Conservation (phyloP, 2,329 filamentous ascomycete genomes). For the Xylariaceae sp. region DNA sequence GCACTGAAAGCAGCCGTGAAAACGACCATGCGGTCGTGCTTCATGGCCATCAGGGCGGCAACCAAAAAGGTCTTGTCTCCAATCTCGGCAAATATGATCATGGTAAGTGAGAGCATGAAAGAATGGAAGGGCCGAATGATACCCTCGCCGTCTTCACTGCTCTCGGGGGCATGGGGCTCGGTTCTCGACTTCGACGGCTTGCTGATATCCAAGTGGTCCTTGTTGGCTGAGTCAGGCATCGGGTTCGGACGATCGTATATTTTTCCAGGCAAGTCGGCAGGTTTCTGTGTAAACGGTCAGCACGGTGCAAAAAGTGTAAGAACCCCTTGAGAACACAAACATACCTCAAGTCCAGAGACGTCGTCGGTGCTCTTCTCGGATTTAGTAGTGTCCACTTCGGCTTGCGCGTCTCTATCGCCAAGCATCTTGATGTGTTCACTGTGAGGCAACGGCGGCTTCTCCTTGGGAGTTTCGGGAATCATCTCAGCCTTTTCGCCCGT, state of each 20-base stretch:
- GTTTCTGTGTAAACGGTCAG: slow-evolving; percentile 56
- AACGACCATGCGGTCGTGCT: slow-evolving; percentile 86
- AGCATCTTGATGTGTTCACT: slow-evolving; percentile 68
- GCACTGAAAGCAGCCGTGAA: slow-evolving; percentile 94
- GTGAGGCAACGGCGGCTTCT: slow-evolving; percentile 74
- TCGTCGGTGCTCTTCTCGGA: slow-evolving; percentile 38
- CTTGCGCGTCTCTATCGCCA: slow-evolving; percentile 37
- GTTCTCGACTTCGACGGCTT: slow-evolving; percentile 35
- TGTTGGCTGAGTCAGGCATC: slow-evolving; percentile 59
- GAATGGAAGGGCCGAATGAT: slow-evolving; percentile 81
- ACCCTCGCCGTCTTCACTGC: slow-evolving; percentile 44
- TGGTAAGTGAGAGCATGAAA: slow-evolving; percentile 84
- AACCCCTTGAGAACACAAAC: background rate
- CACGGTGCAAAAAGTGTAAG: background rate
- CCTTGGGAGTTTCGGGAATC: slow-evolving; percentile 77
- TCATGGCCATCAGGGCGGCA: slow-evolving; percentile 98
- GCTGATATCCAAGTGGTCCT: slow-evolving; percentile 55
- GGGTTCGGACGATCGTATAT: slow-evolving; percentile 70
- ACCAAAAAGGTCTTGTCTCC: slow-evolving; percentile 99
- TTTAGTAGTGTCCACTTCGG: slow-evolving; percentile 40
- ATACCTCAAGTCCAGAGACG: slow-evolving; percentile 54
- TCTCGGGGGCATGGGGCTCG: slow-evolving; percentile 29
- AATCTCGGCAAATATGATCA: slow-evolving; percentile 96
- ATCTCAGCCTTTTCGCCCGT: slow-evolving; percentile 64
- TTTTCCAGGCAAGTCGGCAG: slow-evolving; percentile 71